Percentiles rank a stretch among this genome's conserved stretches.
These are phyloP conservation scores for Sclerotinia minor DNA, from an alignment of 2,329 filamentous ascomycete genomes.

Conservation along the genomic window DNA sequence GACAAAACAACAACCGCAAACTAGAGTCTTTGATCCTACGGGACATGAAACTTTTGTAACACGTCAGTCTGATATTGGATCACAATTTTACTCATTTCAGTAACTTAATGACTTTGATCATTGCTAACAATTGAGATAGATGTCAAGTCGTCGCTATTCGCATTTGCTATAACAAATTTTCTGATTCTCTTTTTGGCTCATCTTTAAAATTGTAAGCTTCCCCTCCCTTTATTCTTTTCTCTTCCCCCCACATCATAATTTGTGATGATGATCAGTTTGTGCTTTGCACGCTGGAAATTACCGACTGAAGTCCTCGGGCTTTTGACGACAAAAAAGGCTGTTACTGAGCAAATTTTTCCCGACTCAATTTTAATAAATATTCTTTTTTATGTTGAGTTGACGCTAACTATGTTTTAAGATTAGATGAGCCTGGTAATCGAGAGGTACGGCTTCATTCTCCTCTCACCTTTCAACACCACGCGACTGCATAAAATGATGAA, in stretches of 20 bases:
- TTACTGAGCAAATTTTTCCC: slow-evolving; percentile 62
- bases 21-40: slow-evolving; percentile 95
- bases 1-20: slow-evolving; percentile 82
- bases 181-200: background rate
- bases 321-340: slow-evolving; percentile 84
- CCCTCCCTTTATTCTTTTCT: background rate
- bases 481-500: slow-evolving; percentile 65
- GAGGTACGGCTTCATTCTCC: slow-evolving; percentile 29
- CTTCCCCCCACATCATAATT: slow-evolving; percentile 16
- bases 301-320: slow-evolving; percentile 73
- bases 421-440: background rate
- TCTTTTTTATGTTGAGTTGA: background rate
- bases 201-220: slow-evolving; percentile 16
- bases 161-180: background rate
- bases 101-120: background rate
- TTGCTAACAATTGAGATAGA: slow-evolving; percentile 25
- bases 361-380: background rate
- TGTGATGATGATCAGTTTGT: slow-evolving; percentile 43
- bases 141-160: background rate
- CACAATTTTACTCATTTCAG: slow-evolving; percentile 1
- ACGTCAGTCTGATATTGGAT: slow-evolving; percentile 81
- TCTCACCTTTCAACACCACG: slow-evolving; percentile 14
- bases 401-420: slow-evolving; percentile 22
- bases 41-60: slow-evolving; percentile 83
- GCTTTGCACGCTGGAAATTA: slow-evolving; percentile 80